A percentile compares a stretch with the other conserved stretches of the same genome.
Evolutionary conservation across 1,284 basidiomycete genomes (phyloP).

Genomic region (Microstroma glucosiphilum): DNA sequence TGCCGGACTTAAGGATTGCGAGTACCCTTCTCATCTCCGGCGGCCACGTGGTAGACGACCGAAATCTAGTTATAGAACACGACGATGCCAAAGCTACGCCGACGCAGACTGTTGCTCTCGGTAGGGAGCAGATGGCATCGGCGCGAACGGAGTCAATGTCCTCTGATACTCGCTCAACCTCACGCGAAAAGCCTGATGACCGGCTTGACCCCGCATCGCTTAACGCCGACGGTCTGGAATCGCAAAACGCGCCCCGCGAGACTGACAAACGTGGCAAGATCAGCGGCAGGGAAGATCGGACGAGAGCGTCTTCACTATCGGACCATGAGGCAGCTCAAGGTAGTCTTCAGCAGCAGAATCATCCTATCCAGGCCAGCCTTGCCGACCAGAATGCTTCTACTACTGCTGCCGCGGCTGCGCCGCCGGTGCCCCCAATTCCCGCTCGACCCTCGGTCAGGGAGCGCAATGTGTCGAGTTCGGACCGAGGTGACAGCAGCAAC

Average conservation of each 20-base stretch:
- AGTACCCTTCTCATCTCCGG: slow-evolving; percentile 8
- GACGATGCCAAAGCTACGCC: neutral
- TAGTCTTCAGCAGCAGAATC: too few species aligned
- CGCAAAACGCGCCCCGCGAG: too few species aligned
- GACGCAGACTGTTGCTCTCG: neutral
- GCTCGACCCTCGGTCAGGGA: too few species aligned
- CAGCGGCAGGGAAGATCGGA: too few species aligned
- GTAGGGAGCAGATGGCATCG: neutral
- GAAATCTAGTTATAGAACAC: neutral
- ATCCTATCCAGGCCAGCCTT: neutral
- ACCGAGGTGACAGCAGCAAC: neutral
- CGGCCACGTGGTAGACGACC: neutral
- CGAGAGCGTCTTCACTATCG: too few species aligned
- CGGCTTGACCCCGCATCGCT: too few species aligned
- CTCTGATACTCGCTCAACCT: neutral
- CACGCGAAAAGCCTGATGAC: neutral
- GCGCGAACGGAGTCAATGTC: neutral
- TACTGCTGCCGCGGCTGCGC: neutral
- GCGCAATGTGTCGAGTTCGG: too few species aligned
- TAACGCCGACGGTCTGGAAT: too few species aligned
- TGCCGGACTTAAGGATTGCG: slow-evolving; percentile 8
- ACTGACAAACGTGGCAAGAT: too few species aligned
- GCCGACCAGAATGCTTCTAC: neutral
- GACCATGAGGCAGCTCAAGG: too few species aligned
- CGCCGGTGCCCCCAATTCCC: neutral